phyloP scores from a whole-genome alignment of 2,329 filamentous ascomycete genomes.

The Zymoseptoria ardabiliae region DNA sequence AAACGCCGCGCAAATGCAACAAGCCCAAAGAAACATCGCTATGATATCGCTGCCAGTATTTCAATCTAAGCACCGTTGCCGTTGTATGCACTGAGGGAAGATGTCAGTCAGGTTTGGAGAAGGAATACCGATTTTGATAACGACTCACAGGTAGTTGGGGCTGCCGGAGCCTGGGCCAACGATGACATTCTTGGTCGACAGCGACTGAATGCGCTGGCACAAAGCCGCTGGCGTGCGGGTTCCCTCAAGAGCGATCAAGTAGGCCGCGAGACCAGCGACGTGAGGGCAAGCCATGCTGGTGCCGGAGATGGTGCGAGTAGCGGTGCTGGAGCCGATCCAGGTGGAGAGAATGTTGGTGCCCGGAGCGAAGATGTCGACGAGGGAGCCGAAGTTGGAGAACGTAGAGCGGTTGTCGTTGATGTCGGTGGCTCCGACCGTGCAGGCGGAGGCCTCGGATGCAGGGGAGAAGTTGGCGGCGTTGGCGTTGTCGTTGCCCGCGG shows the following conservation, averaged over 20 bases:
- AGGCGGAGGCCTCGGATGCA: constrained; percentile 25
- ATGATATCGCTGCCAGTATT: neutral
- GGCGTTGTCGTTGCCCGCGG: constrained; percentile 31
- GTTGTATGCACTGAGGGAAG: constrained; percentile 6
- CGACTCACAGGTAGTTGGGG: neutral
- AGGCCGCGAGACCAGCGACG: constrained; percentile 23
- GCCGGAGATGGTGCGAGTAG: constrained; percentile 43
- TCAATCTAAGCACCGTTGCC: constrained; percentile 16
- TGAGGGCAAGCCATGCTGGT: constrained; percentile 37
- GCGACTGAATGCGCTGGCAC: constrained; percentile 9
- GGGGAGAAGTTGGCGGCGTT: constrained; percentile 28
- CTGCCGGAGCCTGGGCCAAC: constrained; percentile 6
- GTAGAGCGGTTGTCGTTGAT: constrained; percentile 26
- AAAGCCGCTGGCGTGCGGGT: constrained; percentile 11
- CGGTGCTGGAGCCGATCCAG: constrained; percentile 41
- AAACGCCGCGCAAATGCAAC: neutral
- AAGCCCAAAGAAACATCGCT: neutral
- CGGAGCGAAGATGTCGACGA: constrained; percentile 39
- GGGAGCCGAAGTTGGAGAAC: constrained; percentile 36
- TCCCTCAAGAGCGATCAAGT: constrained; percentile 17
- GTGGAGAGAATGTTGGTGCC: constrained; percentile 45
- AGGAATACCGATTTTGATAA: neutral
- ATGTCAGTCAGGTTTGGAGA: constrained; percentile 2
- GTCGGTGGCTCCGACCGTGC: constrained; percentile 33
- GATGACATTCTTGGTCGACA: constrained; percentile 12